Conservation (phyloP, 2,329 filamentous ascomycete genomes). For the Monilinia aucupariae region DNA sequence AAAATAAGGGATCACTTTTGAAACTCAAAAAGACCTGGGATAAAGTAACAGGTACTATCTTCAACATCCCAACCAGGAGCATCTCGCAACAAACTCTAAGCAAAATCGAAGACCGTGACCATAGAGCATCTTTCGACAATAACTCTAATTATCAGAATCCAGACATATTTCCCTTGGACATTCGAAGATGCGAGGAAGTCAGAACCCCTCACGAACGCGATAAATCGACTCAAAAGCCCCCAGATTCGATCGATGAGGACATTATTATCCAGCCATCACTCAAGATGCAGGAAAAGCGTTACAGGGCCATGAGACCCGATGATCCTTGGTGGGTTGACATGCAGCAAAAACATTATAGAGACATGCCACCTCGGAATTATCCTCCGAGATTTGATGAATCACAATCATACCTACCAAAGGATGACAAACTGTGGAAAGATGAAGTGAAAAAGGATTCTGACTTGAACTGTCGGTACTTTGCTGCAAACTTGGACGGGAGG, state of each 20-base stretch:
- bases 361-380: constrained; percentile 25
- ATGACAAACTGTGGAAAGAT: constrained; percentile 25
- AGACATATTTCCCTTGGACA: constrained; percentile 30
- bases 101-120: not conserved
- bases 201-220: not conserved
- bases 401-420: constrained; percentile 16
- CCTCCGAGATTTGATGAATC: constrained; percentile 17
- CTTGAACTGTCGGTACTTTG: constrained; percentile 26
- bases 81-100: not conserved
- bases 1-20: not conserved
- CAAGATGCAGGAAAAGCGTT: constrained; percentile 2
- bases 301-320: constrained; percentile 15
- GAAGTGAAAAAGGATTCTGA: constrained; percentile 24
- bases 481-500: constrained; percentile 29
- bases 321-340: constrained; percentile 30
- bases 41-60: constrained; percentile 29
- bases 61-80: constrained; percentile 29
- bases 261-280: constrained; percentile 4
- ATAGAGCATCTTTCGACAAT: not conserved
- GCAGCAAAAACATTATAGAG: constrained; percentile 21
- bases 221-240: not conserved
- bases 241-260: not conserved
- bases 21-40: constrained; percentile 29
- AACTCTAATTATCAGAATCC: not conserved
- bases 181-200: constrained; percentile 24